Evolutionary conservation across 2,329 filamentous ascomycete species (phyloP), one percentile per base, ranked within the genome.

Genomic region (Amesomyces nigricolor): DNA sequence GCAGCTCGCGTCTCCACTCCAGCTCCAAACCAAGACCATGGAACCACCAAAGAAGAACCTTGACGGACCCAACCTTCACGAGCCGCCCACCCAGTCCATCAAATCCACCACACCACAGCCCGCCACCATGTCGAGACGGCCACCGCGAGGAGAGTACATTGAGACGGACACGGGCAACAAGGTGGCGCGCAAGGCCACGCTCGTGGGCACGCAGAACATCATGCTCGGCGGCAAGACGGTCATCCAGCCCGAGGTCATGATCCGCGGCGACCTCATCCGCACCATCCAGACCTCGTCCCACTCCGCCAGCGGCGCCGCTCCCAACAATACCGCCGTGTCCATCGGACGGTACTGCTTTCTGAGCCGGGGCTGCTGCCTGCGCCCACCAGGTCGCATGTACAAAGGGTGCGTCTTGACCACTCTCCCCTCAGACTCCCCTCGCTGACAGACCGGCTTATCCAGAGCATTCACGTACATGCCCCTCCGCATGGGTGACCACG

Each of bases 151-250:
- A 72, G 91, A 96, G 72, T 97, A 96, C 70, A 96, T 99, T 60
- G 92, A 96, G 74, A 99, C 94, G 52, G 92, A 97, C 74, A 96
- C 91, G 2, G 94, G 94, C 63, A 99, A 99, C 81, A 97, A 97
- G 76, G 94, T 99, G 66, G 92, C 91, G 39, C 89, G 94, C 63
- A 90, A 90, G 64, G 89, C 90, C 59, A 86, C 87, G 68, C 89
- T 99, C 64, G 88, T 95, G 67, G 94, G 94, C 66, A 96, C 92
- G 19, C 91, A 95, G 65, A 95, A 97, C 74, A 97, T 99, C 73
- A 96, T 96, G 72, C 87, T 99, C 2, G 94, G 91, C 64, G 94
- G 94, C 61, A 95, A 90, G 73, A 95, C 91, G 0, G 90, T 97
- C 60, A 95, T 99, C 67, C 91, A 96, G 78, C 87, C 91, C 60